Evolutionary conservation across 2,329 filamentous ascomycete genomes (phyloP).

Genomic region (Microdochium trichocladiopsis): DNA sequence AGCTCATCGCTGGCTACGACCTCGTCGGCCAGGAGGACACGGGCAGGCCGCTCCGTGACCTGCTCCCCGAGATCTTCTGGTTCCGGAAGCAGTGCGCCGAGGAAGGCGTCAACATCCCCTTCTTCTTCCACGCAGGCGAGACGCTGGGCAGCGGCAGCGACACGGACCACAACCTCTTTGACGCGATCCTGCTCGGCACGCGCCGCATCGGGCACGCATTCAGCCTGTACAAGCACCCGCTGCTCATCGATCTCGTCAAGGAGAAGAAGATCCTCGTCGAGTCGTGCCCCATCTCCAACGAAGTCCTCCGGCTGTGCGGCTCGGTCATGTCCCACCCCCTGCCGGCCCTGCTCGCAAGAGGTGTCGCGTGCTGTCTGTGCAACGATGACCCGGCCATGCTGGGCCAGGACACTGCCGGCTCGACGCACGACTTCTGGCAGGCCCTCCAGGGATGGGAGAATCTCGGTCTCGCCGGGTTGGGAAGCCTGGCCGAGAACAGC

Average conservation of each 20-base stretch:
- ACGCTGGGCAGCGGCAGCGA: constrained; percentile 71
- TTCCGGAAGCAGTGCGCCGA: constrained; percentile 80
- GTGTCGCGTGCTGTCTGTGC: constrained; percentile 75
- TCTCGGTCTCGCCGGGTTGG: constrained; percentile 78
- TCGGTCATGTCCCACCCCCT: constrained; percentile 74
- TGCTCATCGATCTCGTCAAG: constrained; percentile 82
- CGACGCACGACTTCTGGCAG: constrained; percentile 94
- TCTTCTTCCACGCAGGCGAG: constrained; percentile 95
- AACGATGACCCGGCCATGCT: constrained; percentile 90
- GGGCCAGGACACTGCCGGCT: constrained; percentile 72
- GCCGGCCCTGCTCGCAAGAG: constrained; percentile 75
- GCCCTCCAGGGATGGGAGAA: constrained; percentile 88
- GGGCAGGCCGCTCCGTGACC: constrained; percentile 66
- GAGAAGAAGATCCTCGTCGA: constrained; percentile 84
- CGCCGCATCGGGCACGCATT: constrained; percentile 84
- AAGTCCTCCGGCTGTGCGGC: constrained; percentile 72
- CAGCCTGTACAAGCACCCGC: constrained; percentile 83
- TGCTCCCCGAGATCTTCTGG: constrained; percentile 85
- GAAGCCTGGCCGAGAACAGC: constrained; percentile 85
- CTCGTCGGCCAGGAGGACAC: constrained; percentile 81
- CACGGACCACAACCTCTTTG: constrained; percentile 76
- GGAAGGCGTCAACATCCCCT: constrained; percentile 75
- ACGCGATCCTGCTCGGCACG: constrained; percentile 64
- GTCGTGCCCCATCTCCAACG: constrained; percentile 85
- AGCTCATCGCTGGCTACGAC: constrained; percentile 81